Evolutionary conservation across 140 eudicot genomes (phyloP).

Genomic region (Anethum foeniculum): DNA sequence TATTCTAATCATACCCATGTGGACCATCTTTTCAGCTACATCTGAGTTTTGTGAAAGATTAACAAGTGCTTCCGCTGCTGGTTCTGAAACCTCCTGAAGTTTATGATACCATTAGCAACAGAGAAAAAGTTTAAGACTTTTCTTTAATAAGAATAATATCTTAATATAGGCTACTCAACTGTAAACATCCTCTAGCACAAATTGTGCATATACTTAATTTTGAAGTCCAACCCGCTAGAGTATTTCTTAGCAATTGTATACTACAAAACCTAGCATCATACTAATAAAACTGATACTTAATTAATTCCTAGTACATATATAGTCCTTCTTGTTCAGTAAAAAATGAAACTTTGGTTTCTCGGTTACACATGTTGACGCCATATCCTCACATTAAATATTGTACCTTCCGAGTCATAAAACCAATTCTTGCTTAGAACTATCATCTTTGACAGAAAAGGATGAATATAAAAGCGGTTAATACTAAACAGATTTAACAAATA

Average conservation of each 20-base stretch:
- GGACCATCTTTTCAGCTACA: slow-evolving; percentile 66
- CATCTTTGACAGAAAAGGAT: background rate
- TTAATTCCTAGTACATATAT: background rate
- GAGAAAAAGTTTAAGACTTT: background rate
- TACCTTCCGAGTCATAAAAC: background rate
- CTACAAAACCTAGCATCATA: too few relatives aligned
- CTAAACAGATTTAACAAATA: background rate
- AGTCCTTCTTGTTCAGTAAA: background rate
- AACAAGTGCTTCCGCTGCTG: slow-evolving; percentile 76
- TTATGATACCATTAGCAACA: background rate
- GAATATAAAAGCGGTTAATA: too few relatives aligned
- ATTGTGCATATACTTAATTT: background rate
- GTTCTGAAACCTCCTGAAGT: slow-evolving; percentile 82
- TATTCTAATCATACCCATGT: slow-evolving; percentile 41
- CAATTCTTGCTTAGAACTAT: background rate
- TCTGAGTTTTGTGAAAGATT: slow-evolving; percentile 71
- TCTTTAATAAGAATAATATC: background rate
- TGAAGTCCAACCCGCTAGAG: too few relatives aligned
- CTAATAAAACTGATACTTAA: too few relatives aligned
- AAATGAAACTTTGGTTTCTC: background rate
- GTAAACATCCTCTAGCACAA: background rate
- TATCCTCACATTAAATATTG: background rate
- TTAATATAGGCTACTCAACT: background rate
- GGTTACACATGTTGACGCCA: background rate
- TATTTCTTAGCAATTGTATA: too few relatives aligned